A percentile compares a stretch with the other conserved stretches of the same genome.
Conservation (phyloP, 2,329 filamentous ascomycete species). For the Pseudogymnoascus sp. region DNA sequence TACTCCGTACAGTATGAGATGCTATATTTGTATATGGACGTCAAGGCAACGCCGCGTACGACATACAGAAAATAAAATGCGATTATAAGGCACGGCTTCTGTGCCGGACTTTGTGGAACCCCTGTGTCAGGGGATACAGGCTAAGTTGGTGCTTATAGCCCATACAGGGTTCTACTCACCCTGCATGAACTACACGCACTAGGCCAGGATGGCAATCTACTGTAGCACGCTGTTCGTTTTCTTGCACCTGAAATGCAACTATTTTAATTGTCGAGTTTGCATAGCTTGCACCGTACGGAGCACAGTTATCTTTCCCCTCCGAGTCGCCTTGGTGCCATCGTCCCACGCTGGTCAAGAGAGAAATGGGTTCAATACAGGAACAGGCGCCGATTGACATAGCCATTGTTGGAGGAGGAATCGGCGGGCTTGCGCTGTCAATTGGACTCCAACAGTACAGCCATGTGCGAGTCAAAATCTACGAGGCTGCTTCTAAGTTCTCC, state of each 20-base stretch:
- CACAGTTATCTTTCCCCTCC: neutral
- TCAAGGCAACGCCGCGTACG: too few species aligned
- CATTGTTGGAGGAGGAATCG: slow-evolving; percentile 25
- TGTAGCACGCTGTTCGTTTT: neutral
- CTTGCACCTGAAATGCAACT: neutral
- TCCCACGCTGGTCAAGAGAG: neutral
- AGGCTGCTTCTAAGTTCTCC: slow-evolving; percentile 17
- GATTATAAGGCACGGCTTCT: neutral
- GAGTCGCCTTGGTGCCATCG: neutral
- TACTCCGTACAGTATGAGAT: too few species aligned
- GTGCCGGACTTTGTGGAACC: neutral
- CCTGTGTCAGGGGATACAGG: neutral
- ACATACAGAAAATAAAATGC: too few species aligned
- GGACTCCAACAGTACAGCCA: slow-evolving; percentile 16
- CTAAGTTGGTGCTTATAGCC: neutral
- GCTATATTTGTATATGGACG: too few species aligned
- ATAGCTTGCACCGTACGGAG: neutral
- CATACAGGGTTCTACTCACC: neutral
- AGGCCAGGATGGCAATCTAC: neutral
- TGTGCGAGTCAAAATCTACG: slow-evolving; percentile 22
- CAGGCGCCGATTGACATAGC: slow-evolving; percentile 16
- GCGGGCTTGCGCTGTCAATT: slow-evolving; percentile 19
- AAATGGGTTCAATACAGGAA: neutral
- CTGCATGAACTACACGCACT: neutral
- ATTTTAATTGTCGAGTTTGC: neutral